Percentiles rank a stretch among this genome's conserved stretches.
phyloP scores from a whole-genome alignment of 306 rosid genomes.

The Quercus agrifolia region DNA sequence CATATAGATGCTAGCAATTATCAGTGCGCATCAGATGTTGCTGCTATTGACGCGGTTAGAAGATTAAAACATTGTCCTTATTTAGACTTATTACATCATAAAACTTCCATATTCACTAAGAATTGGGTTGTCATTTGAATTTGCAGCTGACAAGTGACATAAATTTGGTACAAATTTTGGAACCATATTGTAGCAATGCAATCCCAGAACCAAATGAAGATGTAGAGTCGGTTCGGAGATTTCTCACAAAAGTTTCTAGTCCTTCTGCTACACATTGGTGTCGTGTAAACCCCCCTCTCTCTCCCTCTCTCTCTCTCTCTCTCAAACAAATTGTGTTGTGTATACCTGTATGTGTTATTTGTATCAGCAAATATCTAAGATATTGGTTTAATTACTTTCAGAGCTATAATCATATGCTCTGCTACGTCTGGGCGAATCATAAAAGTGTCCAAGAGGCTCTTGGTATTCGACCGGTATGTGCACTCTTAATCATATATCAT shows the following conservation, averaged over 20 bases:
- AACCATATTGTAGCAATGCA: constrained; percentile 20
- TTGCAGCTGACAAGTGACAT: constrained; percentile 18
- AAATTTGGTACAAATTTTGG: constrained; percentile 12
- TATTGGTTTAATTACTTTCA: not conserved
- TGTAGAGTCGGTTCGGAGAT: not conserved
- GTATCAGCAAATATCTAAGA: not conserved
- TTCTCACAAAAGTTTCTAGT: constrained; percentile 1
- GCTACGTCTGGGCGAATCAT: constrained; percentile 20
- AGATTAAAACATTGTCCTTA: not conserved
- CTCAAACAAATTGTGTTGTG: no score
- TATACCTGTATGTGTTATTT: not conserved
- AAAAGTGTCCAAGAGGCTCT: constrained; percentile 24
- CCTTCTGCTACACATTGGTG: constrained; percentile 15
- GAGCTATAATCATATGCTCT: constrained; percentile 12
- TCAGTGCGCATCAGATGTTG: constrained; percentile 5
- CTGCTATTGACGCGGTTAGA: constrained; percentile 13
- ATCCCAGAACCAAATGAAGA: constrained; percentile 4
- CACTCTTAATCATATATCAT: not conserved
- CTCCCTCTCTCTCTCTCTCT: no score
- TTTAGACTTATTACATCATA: not conserved
- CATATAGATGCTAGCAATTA: constrained; percentile 14
- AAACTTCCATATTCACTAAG: not conserved
- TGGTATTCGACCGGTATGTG: constrained; percentile 20
- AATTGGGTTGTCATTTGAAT: not conserved
- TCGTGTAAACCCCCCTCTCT: not conserved